A percentile compares a stretch with the other conserved stretches of the same genome.
Evolutionary conservation across 1,284 basidiomycete genomes (phyloP).

Genomic region (Sporisorium scitamineum): DNA sequence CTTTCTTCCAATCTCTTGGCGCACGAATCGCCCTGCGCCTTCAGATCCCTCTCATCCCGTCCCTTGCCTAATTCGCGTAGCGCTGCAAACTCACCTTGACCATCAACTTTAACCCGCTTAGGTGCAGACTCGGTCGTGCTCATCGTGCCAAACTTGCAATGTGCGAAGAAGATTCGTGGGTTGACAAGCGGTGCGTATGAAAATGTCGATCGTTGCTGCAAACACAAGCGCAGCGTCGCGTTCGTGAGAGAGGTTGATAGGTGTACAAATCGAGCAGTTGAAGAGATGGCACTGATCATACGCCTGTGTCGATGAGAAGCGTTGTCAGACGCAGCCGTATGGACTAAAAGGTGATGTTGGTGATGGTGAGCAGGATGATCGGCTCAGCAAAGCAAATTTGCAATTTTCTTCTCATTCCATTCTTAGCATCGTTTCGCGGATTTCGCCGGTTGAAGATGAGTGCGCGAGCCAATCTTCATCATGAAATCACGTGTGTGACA

Average conservation of each 20-base stretch:
- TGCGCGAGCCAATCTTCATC: background rate
- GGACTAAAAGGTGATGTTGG: background rate
- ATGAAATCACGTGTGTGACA: too few species aligned
- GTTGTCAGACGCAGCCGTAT: background rate
- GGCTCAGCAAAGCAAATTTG: background rate
- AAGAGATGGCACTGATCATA: background rate
- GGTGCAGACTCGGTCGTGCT: constrained; percentile 12
- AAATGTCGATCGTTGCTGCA: background rate
- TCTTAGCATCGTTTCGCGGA: background rate
- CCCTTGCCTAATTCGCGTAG: too few species aligned
- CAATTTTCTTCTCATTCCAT: background rate
- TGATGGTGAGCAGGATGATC: background rate
- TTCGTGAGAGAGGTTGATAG: background rate
- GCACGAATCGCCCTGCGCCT: background rate
- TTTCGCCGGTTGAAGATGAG: constrained; percentile 8
- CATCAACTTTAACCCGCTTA: constrained; percentile 29
- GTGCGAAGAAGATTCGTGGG: background rate
- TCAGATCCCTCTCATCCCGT: background rate
- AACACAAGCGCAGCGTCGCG: background rate
- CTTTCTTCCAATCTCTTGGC: background rate
- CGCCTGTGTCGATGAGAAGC: background rate
- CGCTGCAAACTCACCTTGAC: constrained; percentile 30
- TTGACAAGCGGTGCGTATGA: background rate
- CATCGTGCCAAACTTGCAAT: constrained; percentile 8
- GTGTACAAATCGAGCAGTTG: background rate